Conservation (phyloP, 495 filamentous ascomycete species). For the Niebla homalea region DNA sequence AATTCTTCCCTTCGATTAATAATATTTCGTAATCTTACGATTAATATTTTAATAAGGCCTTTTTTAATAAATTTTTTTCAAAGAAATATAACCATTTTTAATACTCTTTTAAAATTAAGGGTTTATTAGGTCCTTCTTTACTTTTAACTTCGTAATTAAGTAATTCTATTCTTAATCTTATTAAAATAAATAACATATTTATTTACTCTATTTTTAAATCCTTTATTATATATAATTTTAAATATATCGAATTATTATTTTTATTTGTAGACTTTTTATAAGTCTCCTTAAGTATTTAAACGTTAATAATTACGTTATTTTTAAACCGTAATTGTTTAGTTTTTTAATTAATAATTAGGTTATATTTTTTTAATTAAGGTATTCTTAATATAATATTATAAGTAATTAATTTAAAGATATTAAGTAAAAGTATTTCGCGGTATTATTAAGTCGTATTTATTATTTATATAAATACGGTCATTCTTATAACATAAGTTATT, state of each 20-base stretch:
- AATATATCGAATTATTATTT: background rate
- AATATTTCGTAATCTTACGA: too few relatives aligned
- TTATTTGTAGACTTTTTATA: background rate
- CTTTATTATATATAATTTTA: background rate
- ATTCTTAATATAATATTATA: background rate
- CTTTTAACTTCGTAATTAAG: background rate
- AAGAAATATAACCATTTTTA: background rate
- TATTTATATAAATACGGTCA: too few relatives aligned
- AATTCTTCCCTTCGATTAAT: background rate
- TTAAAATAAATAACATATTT: background rate
- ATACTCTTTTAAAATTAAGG: background rate
- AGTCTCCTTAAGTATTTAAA: background rate
- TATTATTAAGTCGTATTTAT: too few relatives aligned
- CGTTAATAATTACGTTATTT: too few relatives aligned
- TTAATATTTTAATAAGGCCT: too few relatives aligned
- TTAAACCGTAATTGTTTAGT: too few relatives aligned
- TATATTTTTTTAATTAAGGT: slow-evolving; percentile 1
- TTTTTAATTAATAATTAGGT: too few relatives aligned
- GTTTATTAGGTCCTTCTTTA: background rate
- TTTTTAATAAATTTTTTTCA: slow-evolving; percentile 1
- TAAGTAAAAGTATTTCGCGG: too few relatives aligned
- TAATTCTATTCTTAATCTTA: background rate
- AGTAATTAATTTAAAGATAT: background rate
- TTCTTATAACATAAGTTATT: too few relatives aligned
- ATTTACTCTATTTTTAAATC: background rate